Conservation (phyloP, 208 protist genomes). For the Crithidia thermophila region DNA sequence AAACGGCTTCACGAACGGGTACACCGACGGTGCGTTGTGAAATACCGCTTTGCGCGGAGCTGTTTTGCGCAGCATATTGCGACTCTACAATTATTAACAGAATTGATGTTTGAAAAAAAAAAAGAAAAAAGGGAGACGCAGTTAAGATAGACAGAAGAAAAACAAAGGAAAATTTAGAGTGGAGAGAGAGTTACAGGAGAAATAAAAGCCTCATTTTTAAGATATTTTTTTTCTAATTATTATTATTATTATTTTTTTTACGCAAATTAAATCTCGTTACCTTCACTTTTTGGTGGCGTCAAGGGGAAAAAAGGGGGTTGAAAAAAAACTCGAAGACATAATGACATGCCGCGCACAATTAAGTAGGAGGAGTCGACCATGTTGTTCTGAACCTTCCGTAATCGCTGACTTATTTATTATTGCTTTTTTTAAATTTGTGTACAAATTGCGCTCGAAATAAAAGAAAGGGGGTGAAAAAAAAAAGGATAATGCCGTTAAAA, state of each 20-base stretch:
- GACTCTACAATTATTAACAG: constrained; percentile 10
- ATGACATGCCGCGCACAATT: too few relatives aligned
- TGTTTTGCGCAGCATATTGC: constrained; percentile 22
- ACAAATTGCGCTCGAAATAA: too few relatives aligned
- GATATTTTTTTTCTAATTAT: neutral
- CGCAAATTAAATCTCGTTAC: too few relatives aligned
- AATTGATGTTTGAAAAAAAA: neutral
- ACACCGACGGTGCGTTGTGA: constrained; percentile 84
- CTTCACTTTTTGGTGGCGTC: too few relatives aligned
- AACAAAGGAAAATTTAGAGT: neutral
- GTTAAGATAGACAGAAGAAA: neutral
- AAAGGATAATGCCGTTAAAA: neutral
- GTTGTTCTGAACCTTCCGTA: too few relatives aligned
- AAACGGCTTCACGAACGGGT: constrained; percentile 88
- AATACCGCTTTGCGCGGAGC: constrained; percentile 55
- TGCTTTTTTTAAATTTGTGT: too few relatives aligned
- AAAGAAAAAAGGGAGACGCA: neutral
- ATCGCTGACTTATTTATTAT: too few relatives aligned
- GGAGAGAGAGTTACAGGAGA: too few relatives aligned
- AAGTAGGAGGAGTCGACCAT: too few relatives aligned
- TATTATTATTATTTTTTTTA: constrained; percentile 1
- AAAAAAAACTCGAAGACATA: too few relatives aligned
- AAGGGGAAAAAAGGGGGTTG: neutral
- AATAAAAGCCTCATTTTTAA: too few relatives aligned
- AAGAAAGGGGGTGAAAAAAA: neutral